These are phyloP conservation scores for Selaginella tamariscina DNA, from an alignment of 75 land plant genomes.

Conservation along the genomic window DNA sequence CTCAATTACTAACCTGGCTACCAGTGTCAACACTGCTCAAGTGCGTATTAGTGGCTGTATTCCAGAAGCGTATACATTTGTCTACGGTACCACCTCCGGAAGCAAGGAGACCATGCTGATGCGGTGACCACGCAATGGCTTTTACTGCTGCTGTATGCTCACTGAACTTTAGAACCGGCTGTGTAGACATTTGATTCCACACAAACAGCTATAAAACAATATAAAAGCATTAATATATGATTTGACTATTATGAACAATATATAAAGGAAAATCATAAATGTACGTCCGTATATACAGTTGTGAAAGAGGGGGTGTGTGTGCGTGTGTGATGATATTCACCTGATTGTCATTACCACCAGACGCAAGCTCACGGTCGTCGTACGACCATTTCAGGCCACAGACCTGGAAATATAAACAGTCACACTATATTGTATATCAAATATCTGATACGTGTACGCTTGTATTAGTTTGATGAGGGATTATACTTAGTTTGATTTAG, in stretches of 20 bases:
- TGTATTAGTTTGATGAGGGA: not conserved
- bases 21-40: constrained; percentile 81
- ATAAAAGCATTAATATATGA: not conserved
- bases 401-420: constrained; percentile 34
- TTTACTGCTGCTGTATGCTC: constrained; percentile 99
- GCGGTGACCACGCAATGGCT: constrained; percentile 99
- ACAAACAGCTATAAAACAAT: constrained; percentile 50
- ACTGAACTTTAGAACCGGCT: constrained; percentile 59
- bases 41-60: constrained; percentile 62
- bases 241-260: too few relatives aligned
- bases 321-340: constrained; percentile 32
- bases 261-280: too few relatives aligned
- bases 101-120: constrained; percentile 80
- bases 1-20: constrained; percentile 90
- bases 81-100: constrained; percentile 99
- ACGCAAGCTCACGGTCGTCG: constrained; percentile 97
- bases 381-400: constrained; percentile 99
- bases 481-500: not conserved
- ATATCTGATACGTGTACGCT: not conserved
- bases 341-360: constrained; percentile 99
- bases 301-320: too few relatives aligned
- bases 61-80: constrained; percentile 95
- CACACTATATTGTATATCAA: not conserved
- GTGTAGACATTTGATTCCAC: constrained; percentile 82
- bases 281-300: too few relatives aligned